Evolutionary conservation across 2,329 filamentous ascomycete species (phyloP).

Genomic region (Colletotrichum sp.): DNA sequence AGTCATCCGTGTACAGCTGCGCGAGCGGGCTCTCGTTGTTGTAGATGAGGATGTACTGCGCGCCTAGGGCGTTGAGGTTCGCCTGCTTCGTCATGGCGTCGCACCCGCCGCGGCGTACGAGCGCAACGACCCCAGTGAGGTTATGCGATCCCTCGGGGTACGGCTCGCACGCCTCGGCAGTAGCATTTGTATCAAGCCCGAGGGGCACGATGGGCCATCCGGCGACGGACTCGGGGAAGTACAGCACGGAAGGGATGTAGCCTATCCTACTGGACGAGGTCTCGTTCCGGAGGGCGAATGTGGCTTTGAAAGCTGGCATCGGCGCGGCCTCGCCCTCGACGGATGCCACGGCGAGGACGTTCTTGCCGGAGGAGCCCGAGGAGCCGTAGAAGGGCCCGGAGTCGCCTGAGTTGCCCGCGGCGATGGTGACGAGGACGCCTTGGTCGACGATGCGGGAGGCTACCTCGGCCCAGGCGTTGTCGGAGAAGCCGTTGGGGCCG

Average conservation of each 20-base stretch:
- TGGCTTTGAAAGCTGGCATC: slow-evolving; percentile 30
- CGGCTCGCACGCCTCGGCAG: slow-evolving; percentile 29
- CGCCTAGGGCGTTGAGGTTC: slow-evolving; percentile 30
- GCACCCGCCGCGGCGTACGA: slow-evolving; percentile 39
- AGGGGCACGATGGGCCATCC: slow-evolving; percentile 33
- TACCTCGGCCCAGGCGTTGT: slow-evolving; percentile 40
- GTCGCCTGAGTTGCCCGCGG: slow-evolving; percentile 57
- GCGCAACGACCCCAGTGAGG: slow-evolving; percentile 25
- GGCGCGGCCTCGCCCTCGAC: slow-evolving; percentile 34
- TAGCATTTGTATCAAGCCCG: slow-evolving; percentile 27
- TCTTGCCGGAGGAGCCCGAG: slow-evolving; percentile 43
- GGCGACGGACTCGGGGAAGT: slow-evolving; percentile 37
- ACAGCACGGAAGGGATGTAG: slow-evolving; percentile 37
- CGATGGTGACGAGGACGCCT: slow-evolving; percentile 54
- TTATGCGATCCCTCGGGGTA: slow-evolving; percentile 25
- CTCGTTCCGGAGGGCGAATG: slow-evolving; percentile 28
- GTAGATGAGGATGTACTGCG: slow-evolving; percentile 33
- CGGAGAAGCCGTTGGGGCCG: slow-evolving; percentile 38
- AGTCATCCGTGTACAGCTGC: slow-evolving; percentile 15
- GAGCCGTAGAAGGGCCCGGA: slow-evolving; percentile 51
- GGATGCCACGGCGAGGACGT: slow-evolving; percentile 50
- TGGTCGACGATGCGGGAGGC: slow-evolving; percentile 43
- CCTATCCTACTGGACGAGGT: slow-evolving; percentile 13
- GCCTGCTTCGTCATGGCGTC: slow-evolving; percentile 27
- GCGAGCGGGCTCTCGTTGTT: slow-evolving; percentile 26